Evolutionary conservation across 148 eudicot species (phyloP).

Genomic region (Persicaria tinctoria): DNA sequence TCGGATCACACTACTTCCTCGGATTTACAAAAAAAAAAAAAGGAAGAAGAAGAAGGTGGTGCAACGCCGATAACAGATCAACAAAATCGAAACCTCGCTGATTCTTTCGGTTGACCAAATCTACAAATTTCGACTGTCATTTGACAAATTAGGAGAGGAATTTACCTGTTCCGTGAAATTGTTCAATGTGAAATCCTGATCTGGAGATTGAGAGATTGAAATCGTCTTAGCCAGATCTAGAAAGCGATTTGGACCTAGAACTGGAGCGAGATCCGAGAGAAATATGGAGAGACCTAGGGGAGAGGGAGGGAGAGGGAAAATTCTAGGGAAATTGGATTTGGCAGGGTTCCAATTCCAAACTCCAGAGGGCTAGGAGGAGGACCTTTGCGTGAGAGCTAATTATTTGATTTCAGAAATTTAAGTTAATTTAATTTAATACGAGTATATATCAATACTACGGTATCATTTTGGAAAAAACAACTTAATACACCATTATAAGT

Average conservation of each 20-base stretch:
- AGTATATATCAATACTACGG: too few species aligned
- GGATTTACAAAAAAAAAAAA: neutral
- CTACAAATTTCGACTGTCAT: neutral
- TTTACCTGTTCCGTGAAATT: neutral
- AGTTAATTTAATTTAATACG: neutral
- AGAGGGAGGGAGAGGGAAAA: neutral
- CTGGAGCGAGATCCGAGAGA: conserved; percentile 8
- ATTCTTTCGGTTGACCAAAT: neutral
- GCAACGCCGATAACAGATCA: neutral
- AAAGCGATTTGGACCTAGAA: neutral
- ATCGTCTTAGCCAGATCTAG: neutral
- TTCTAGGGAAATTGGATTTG: neutral
- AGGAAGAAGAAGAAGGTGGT: neutral
- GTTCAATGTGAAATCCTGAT: neutral
- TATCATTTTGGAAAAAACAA: neutral
- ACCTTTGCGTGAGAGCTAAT: conserved; percentile 15
- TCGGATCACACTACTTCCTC: neutral
- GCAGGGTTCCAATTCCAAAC: neutral
- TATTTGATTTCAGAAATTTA: neutral
- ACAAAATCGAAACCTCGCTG: neutral
- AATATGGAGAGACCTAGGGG: neutral
- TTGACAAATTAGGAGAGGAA: neutral
- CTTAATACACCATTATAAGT: neutral
- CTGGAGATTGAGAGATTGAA: neutral
- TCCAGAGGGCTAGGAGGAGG: neutral